These are phyloP conservation scores for Pseudocercospora eumusae DNA, from an alignment of 2,329 filamentous ascomycete species.

Conservation along the genomic window DNA sequence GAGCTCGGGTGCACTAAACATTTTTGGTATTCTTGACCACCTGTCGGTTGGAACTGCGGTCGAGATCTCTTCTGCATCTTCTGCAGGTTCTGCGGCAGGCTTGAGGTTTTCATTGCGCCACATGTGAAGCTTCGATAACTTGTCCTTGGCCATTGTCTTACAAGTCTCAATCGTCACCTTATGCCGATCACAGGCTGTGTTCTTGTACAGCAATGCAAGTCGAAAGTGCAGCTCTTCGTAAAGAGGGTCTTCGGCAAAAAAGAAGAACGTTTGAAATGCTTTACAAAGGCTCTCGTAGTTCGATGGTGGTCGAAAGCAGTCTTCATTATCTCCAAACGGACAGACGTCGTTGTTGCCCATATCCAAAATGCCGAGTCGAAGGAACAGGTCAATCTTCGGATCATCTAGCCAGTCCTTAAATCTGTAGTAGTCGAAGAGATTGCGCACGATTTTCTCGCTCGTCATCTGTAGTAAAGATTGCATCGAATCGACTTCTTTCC, in stretches of 20 bases:
- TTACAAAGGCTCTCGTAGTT: background rate
- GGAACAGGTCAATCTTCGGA: constrained; percentile 10
- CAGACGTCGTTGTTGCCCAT: constrained; percentile 1
- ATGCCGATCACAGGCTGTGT: background rate
- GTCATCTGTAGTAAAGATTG: constrained; percentile 7
- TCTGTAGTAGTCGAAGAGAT: constrained; percentile 9
- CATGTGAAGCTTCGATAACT: background rate
- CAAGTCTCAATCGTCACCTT: background rate
- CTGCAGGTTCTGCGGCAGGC: background rate
- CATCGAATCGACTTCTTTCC: constrained; percentile 5
- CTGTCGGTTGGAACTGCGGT: background rate
- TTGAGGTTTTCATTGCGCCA: background rate
- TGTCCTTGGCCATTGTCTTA: background rate
- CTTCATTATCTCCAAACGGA: background rate
- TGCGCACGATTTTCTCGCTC: background rate
- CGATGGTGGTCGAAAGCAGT: constrained; percentile 5
- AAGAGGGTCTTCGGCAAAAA: constrained; percentile 11
- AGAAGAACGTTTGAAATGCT: constrained; percentile 3
- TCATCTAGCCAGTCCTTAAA: background rate
- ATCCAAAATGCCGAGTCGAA: background rate
- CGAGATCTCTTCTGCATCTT: background rate
- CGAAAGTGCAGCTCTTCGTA: background rate
- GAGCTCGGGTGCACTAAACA: background rate
- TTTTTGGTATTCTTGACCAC: background rate
- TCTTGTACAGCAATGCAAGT: background rate